These are phyloP conservation scores for Marasmius fiardii DNA, from an alignment of 1,284 basidiomycete genomes.

Conservation along the genomic window DNA sequence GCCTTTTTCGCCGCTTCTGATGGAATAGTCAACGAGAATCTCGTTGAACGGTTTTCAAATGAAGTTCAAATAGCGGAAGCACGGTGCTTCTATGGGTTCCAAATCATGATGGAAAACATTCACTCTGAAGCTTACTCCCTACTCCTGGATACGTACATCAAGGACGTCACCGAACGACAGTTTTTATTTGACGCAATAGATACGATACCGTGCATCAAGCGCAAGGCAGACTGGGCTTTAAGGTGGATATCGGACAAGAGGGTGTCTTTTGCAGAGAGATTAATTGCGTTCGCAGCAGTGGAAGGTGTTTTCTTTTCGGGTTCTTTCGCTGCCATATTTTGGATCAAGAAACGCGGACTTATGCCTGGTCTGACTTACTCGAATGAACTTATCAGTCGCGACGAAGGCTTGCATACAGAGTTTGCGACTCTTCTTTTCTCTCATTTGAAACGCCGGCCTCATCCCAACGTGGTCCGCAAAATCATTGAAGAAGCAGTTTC, in stretches of 20 bases:
- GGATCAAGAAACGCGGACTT: conserved; percentile 97
- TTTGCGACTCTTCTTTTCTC: conserved; percentile 95
- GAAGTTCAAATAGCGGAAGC: conserved; percentile 96
- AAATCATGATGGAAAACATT: conserved; percentile 99
- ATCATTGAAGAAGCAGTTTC: conserved; percentile 85
- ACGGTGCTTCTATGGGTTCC: conserved; percentile 98
- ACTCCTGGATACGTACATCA: conserved; percentile 97
- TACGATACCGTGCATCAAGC: conserved; percentile 89
- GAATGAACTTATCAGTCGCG: conserved; percentile 95
- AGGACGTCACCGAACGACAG: conserved; percentile 80
- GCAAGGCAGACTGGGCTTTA: conserved; percentile 94
- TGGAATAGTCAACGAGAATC: conserved; percentile 97
- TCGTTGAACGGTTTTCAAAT: conserved; percentile 91
- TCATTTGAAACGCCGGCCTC: conserved; percentile 77
- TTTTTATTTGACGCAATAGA: conserved; percentile 95
- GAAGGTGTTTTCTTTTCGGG: conserved; percentile 99
- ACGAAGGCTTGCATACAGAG: conserved; percentile 98
- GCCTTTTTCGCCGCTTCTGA: conserved; percentile 98
- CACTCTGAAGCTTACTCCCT: conserved; percentile 98
- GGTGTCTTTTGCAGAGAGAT: conserved; percentile 87
- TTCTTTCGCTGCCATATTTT: conserved; percentile 94
- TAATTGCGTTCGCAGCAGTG: conserved; percentile 96
- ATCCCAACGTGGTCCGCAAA: conserved; percentile 69
- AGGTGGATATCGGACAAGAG: conserved; percentile 86
- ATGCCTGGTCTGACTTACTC: conserved; percentile 99